These are phyloP conservation scores for Tilletia setariae DNA, from an alignment of 1,284 basidiomycete species.

Conservation along the genomic window DNA sequence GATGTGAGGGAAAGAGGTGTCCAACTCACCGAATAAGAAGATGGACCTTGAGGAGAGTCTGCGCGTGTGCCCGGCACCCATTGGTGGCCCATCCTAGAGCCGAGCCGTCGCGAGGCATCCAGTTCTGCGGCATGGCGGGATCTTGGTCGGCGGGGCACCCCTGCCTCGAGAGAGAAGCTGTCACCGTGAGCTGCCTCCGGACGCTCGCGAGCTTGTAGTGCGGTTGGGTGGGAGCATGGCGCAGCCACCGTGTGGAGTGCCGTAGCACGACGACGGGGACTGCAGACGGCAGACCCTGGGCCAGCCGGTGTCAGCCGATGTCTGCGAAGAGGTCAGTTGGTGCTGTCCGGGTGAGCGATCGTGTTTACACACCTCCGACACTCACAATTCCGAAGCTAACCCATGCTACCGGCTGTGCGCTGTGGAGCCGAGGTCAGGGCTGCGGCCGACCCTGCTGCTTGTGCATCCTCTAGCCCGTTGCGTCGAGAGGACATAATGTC, in stretches of 20 bases:
- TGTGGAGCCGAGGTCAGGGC: neutral
- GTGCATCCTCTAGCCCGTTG: too few relatives aligned
- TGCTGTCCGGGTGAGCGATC: too few relatives aligned
- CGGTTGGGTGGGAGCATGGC: neutral
- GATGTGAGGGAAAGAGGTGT: neutral
- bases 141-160: neutral
- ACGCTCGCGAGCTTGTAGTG: neutral
- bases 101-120: neutral
- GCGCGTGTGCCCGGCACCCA: neutral
- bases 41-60: too few relatives aligned
- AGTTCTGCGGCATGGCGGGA: neutral
- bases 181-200: neutral
- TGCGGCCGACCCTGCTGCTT: neutral
- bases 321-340: too few relatives aligned
- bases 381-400: too few relatives aligned
- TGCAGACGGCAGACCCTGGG: neutral
- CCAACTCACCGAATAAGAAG: too few relatives aligned
- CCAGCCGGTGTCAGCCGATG: neutral
- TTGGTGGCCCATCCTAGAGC: neutral
- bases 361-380: too few relatives aligned
- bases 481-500: too few relatives aligned
- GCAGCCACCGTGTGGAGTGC: neutral
- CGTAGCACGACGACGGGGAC: neutral
- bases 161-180: neutral
- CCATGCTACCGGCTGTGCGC: too few relatives aligned